Base-by-base conservation (phyloP, 306 rosid species). In the Fagus sylvatica region DNA sequence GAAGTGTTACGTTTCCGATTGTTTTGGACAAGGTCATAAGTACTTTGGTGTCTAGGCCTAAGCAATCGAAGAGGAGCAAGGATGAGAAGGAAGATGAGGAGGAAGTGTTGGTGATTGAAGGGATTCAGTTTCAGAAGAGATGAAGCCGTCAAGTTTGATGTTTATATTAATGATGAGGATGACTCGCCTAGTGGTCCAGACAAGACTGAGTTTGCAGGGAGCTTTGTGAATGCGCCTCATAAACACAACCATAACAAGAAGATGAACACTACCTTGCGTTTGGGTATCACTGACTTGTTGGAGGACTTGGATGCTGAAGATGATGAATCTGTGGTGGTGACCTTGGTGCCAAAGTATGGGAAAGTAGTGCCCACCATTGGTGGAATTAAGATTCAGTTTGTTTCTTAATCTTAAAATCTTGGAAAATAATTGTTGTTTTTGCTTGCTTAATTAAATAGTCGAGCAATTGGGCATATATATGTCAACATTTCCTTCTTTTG, bases 141-240 rank as follows among this genome's bases (percentile, higher is more conserved):
- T 2, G 2, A 0, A 0, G 53, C 80, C 0, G 82, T 94, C 54
- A 94, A 91, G 69, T 94, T 91, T 49, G 98, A 94, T 28, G 97
- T 91, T 32, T 85, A 71, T n/a, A 62, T 94, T 22, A 90, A 94
- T 55, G 97, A 93, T 36, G 97, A 91, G 71, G 96, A 91, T 56
- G 97, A 85, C 7, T 74, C 5, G 67, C 74, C 75, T 3, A 77
- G 82, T 1, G 54, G 84, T 3, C 81, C 97, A 0, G 84, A 59
- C 4, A 82, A 89, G 40, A 89, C 90, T 0, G 98, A 93, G 81
- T 93, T 90, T 70, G 97, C 93, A 0, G 98, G 98, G 6, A 91
- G 98, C 75, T 93, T 88, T 82, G 93, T 93, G 76, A 93, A 33
- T n/a, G 89, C 91, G 46, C 91, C 96, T 2, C 98, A 94, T 65